A percentile compares a stretch with the other conserved stretches of the same genome.
Evolutionary conservation across 192 early-diverging fungal genomes (phyloP).

Genomic region (Coemansia sp.): DNA sequence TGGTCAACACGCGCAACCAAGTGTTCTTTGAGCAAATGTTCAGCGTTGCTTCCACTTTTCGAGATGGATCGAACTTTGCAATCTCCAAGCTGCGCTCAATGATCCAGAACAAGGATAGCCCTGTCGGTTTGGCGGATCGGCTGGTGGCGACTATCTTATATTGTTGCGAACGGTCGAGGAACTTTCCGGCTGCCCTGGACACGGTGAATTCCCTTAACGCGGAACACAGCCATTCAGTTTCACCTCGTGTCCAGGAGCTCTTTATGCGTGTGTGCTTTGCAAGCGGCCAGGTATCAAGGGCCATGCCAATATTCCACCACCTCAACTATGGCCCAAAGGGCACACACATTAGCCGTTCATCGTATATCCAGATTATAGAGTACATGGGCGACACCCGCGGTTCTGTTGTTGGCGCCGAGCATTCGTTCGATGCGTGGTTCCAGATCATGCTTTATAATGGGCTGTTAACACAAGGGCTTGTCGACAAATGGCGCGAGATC

Average conservation of each 20-base stretch:
- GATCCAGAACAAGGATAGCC: slow-evolving; percentile 13
- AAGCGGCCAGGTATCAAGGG: slow-evolving; percentile 11
- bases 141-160: slow-evolving; percentile 20
- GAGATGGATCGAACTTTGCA: slow-evolving; percentile 15
- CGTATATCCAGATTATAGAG: slow-evolving; percentile 24
- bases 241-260: slow-evolving; percentile 35
- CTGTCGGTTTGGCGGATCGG: slow-evolving; percentile 10
- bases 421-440: slow-evolving; percentile 41
- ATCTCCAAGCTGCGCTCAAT: slow-evolving; percentile 6
- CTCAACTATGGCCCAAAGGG: slow-evolving; percentile 20
- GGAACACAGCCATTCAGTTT: background rate
- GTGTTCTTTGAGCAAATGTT: slow-evolving; percentile 24
- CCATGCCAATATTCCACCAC: slow-evolving; percentile 16
- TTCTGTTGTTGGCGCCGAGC: slow-evolving; percentile 32
- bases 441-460: slow-evolving; percentile 20
- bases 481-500: slow-evolving; percentile 7
- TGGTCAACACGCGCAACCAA: slow-evolving; percentile 15
- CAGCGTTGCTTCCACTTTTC: slow-evolving; percentile 15
- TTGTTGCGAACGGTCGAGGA: slow-evolving; percentile 36
- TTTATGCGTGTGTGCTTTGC: slow-evolving; percentile 33
- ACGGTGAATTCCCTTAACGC: background rate
- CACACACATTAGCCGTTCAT: slow-evolving; percentile 11
- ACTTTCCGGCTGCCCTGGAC: slow-evolving; percentile 19
- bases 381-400: slow-evolving; percentile 20
- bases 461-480: slow-evolving; percentile 11